Evolutionary conservation across 768 basidiomycete genomes (phyloP), one percentile per base, ranked within the genome.

Genomic region (Mrakia blollopis): DNA sequence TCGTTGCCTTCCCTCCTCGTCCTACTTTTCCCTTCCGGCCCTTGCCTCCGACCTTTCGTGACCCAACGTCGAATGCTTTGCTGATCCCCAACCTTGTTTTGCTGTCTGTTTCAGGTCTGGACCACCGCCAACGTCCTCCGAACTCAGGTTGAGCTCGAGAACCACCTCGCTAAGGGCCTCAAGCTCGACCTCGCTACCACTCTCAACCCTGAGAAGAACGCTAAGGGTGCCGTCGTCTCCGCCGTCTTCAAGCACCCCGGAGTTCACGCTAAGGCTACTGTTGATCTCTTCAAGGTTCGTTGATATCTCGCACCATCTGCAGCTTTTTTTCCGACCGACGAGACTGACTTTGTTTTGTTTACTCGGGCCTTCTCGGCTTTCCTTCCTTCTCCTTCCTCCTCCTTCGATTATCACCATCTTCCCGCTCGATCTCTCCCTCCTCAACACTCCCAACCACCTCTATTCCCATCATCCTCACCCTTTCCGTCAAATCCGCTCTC

Each of bases 121-220:
- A 94, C 93, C 74, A 98, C 96, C 82, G 81, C 89, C 83, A 99
- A 99, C 87, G 85, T 91, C 83, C 91, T 99, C 87, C 91, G 91
- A 84, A 91, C 91, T 80, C 89, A 91, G 84, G 85, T 98, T 80
- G 97, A 99, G 88, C 87, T 98, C 83, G 94, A 98, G 85, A 94
- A 98, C 87, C 90, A 94, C 86, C 89, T 98, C 83, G 93, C 96
- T 81, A 91, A 94, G 86, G 97, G 96, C 79, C 89, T 99, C 87
- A 99, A 99, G 87, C 86, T 99, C 83, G 96, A 98, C 84, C 84
- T 98, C 75, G 87, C 87, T 82, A 91, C 93, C 80, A 87, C 90
- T 61, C 88, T 99, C 80, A 86, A 90, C 80, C 94, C 96, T 65
- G 91, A 92, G 82, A 95, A 93, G 85, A 89, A 90, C 82, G 86